Base-by-base conservation (phyloP, 371 early-diverging fungal genomes). In the Saksenaea oblongispora region DNA sequence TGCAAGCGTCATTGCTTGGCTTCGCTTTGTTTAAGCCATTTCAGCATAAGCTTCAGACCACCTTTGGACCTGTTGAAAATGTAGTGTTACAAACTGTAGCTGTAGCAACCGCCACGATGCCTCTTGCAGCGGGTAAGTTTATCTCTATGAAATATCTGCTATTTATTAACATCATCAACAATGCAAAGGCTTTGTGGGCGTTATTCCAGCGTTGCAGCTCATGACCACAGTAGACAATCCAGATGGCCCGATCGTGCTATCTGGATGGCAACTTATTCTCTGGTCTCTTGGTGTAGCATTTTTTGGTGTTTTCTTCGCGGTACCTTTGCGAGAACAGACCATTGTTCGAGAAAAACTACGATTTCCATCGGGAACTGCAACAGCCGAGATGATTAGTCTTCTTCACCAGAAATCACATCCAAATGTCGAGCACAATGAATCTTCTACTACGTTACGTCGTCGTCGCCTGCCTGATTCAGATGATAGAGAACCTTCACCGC, bases 281-380 rank as follows among this genome's bases (percentile, higher is more conserved):
- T 94, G 94, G 94, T 87, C 90, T 9, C 63, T 93, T n/a, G 93
- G 87, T 5, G 80, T 93, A 54, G 89, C 93, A 7, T 91, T 92
- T 73, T 95, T 92, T 78, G 95, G 95, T 27, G 90, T 95, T 7
- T 94, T 94, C 66, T 94, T 95, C 72, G 95, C 93, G 3, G 84
- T 95, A 1, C 94, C 94, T 5, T 70, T 95, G 51, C 76, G 95
- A 47, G 85, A 82, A 35, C 93, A 93, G 64, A 90, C 89, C 0
- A 88, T 93, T 41, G 82, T 95, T 41, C 81, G 86, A 47, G 92
- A 93, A 64, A 91, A 92, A 68, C 82, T 95, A 5, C 83, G 85
- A 13, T 95, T 95, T 65, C 95, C 95, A 1, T 90, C 93, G 1
- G 93, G 94, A 1, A 92, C 93, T 15, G 94, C 92, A 0, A 90